Evolutionary conservation across 352 stramenopile species (phyloP).

Genomic region (Phytophthora sojae): DNA sequence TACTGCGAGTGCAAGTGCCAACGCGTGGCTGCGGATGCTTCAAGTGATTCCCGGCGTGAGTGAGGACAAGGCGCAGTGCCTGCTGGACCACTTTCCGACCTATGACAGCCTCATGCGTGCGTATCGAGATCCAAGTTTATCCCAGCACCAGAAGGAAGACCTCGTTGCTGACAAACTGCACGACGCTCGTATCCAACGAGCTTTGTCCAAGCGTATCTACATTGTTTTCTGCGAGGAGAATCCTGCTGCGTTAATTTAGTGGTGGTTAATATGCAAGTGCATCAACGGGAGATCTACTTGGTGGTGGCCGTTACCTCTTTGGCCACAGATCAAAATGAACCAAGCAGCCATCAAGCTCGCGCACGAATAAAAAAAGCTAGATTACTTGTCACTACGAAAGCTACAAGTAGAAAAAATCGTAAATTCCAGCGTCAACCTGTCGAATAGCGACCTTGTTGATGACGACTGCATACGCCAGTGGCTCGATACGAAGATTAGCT

Average conservation of each 20-base stretch:
- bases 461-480: constrained; percentile 4
- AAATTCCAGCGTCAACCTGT: background rate
- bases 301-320: too few species aligned
- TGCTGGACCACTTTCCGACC: constrained; percentile 71
- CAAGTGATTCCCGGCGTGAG: constrained; percentile 80
- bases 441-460: constrained; percentile 5
- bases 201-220: constrained; percentile 65
- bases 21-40: constrained; percentile 82
- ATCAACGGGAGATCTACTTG: too few species aligned
- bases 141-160: constrained; percentile 54
- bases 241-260: too few species aligned
- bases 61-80: constrained; percentile 71
- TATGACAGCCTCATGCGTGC: constrained; percentile 56
- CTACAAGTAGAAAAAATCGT: constrained; percentile 3
- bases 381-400: background rate
- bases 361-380: too few species aligned
- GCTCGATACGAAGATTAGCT: background rate
- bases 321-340: too few species aligned
- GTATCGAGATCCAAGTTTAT: constrained; percentile 53
- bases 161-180: constrained; percentile 64
- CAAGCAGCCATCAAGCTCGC: too few species aligned
- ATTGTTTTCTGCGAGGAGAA: constrained; percentile 49
- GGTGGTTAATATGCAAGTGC: too few species aligned
- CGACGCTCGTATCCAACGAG: constrained; percentile 43
- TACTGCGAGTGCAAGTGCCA: constrained; percentile 58